A percentile compares a stretch with the other conserved stretches of the same genome.
These are phyloP conservation scores for Neurospora sp. DNA, from an alignment of 495 filamentous ascomycete species.

Conservation along the genomic window DNA sequence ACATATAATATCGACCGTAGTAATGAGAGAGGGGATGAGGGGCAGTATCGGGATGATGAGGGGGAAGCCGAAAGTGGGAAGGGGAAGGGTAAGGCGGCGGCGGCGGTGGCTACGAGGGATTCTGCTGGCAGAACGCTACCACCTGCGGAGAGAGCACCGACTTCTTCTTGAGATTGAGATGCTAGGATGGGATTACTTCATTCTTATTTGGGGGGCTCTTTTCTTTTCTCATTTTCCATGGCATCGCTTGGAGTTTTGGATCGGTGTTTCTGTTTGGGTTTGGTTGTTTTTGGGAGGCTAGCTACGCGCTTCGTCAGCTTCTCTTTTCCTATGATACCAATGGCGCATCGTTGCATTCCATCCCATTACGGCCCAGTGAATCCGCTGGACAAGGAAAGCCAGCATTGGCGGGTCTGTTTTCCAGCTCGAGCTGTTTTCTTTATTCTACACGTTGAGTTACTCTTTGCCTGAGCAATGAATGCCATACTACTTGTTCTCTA, in stretches of 20 bases:
- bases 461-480: not conserved
- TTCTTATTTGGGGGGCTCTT: not conserved
- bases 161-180: conserved; percentile 3
- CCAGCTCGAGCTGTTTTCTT: not conserved
- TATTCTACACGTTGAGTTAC: not conserved
- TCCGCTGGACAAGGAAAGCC: not conserved
- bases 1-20: not conserved
- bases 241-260: conserved; percentile 13
- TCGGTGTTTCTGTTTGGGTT: not conserved
- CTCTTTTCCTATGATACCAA: not conserved
- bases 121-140: conserved; percentile 30
- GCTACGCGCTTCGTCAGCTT: not conserved
- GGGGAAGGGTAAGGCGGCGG: conserved; percentile 30
- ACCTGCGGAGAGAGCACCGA: conserved; percentile 29
- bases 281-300: not conserved
- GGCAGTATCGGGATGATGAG: conserved; percentile 20
- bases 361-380: not conserved
- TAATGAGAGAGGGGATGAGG: conserved; percentile 1
- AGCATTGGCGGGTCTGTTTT: not conserved
- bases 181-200: not conserved
- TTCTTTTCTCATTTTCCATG: conserved; percentile 1
- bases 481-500: not conserved
- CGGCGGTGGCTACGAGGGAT: conserved; percentile 25
- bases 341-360: not conserved
- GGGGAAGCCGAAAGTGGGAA: conserved; percentile 27